phyloP scores from a whole-genome alignment of 305 asterid species.

The Fraxinus nigra region DNA sequence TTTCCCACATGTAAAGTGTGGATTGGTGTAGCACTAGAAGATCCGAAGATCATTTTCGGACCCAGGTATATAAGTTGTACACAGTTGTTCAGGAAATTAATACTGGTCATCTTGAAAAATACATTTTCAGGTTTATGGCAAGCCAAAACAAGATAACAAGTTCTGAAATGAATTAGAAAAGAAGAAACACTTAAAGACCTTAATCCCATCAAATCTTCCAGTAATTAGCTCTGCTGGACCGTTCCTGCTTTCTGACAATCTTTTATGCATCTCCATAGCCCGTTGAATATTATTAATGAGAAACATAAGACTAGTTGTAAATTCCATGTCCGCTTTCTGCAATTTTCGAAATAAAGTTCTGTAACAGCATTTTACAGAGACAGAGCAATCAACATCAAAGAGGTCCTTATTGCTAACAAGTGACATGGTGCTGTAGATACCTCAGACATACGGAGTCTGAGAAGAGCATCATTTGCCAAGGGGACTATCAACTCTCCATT shows the following conservation, averaged over 20 bases:
- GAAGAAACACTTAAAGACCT: conserved; percentile 43
- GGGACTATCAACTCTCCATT: conserved; percentile 72
- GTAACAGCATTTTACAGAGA: conserved; percentile 11
- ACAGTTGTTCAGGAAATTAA: not conserved
- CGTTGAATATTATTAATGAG: conserved; percentile 50
- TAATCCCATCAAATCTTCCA: conserved; percentile 82
- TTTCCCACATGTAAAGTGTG: not conserved
- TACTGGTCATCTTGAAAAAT: not conserved
- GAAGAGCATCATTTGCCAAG: conserved; percentile 44
- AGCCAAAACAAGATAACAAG: not conserved
- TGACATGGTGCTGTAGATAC: conserved; percentile 34
- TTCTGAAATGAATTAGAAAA: not conserved
- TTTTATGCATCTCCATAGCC: conserved; percentile 59
- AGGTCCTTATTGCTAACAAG: not conserved
- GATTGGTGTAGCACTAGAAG: not conserved
- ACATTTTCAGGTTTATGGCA: not conserved
- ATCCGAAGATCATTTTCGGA: not conserved
- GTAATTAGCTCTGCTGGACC: conserved; percentile 63
- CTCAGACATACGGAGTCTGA: conserved; percentile 79
- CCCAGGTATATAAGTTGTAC: not conserved
- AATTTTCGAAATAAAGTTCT: conserved; percentile 13
- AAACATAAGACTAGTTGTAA: conserved; percentile 48
- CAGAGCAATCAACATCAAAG: not conserved
- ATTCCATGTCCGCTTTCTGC: conserved; percentile 82
- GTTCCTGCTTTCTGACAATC: conserved; percentile 45